Evolutionary conservation across 345 rosid genomes (phyloP), one percentile per base, ranked within the genome.

Genomic region (Reutealis trisperma): DNA sequence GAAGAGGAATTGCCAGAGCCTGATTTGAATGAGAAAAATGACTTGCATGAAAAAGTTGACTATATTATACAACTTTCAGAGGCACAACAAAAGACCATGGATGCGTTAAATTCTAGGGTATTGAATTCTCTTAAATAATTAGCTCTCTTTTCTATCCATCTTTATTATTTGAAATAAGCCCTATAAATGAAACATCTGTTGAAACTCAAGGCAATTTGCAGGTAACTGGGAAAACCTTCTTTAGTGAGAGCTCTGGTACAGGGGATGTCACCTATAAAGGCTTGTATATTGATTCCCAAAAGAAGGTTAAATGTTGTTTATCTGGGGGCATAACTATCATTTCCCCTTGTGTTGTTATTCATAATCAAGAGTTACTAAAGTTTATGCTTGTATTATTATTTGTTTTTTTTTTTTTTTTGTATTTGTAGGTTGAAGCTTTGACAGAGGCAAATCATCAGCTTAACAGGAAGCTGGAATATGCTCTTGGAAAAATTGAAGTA

Each of bases 251-350:
- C 64, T 66, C 81, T 16, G 21, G 58, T 47, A n/a, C 18, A 1
- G 84, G 74, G 47, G 80, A 74, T 59, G 24, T 78, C 66, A 77
- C 77, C 45, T 85, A 88, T 62, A 84, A 78, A 76, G 76, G 72
- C 77, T 66, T 86, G 84, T 88, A 88, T 71, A 67, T 85, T 60
- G 86, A 86, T 13, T 84, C 88, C 41, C 88, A 83, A 78, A 88
- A 86, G 83, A 84, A 88, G 93, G 90, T 86, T 61, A 41, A 30
- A 32, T 25, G 32, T 55, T 22, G 47, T 71, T 45, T 55, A 37
- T 80, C 42, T 4, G 61, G 27, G 5, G 42, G 24, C 60, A 32
- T 71, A 34, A 49, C 61, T 22, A 44, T 49, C 47, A 24, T 75
- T 57, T 13, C 37, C 18, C 49, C 45, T 49, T 55, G 64, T 11